Base-by-base conservation (phyloP, 2,329 filamentous ascomycete genomes). In the Phaeosphaeriaceae sp. region DNA sequence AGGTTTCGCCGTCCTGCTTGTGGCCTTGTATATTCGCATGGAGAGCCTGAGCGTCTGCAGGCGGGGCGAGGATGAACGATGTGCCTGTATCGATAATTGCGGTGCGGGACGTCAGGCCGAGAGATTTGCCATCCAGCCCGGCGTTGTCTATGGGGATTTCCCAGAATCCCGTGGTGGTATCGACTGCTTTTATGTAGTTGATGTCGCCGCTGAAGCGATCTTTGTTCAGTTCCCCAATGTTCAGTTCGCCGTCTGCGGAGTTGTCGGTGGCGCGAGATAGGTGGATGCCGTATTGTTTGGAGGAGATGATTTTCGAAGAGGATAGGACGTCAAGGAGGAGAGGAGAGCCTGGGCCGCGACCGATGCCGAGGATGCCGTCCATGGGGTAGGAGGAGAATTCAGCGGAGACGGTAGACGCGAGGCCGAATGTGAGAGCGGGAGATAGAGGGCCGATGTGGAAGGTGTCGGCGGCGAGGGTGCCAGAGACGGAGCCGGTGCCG, bases 81-180 rank as follows among this genome's bases (percentile, higher is more conserved):
- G 92, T 95, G 50, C 92, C 92, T 0, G 91, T 93, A 76, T 96
- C 93, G 65, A 96, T 89, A 72, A 93, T 92, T 31, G 89, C 91
- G 1, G 82, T 81, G 49, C 84, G 86, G 36, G 76, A 78, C 1
- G 69, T 73, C 10, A 89, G 80, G 9, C 62, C 65, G 7, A 65
- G 21, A 0, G 84, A 79, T 45, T 84, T 82, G 48, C 86, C 89
- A 57, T 89, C 83, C 47, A 89, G 86, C 2, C 85, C 81, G 51
- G 88, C 84, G 66, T 89, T 88, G 45, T 88, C 89, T 54, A 95
- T 70, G 0, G 85, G 76, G 27, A 97, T 88, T 25, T 89, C 87
- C 93, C 93, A 97, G 64, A 88, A 87, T 15, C 85, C 84, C 17
- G 79, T 79, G 1, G 3, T 79, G 78, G 17, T 83, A 76, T 1